Percentiles rank a stretch among this genome's conserved stretches.
These are phyloP conservation scores for Xylariomycetidae sp. DNA, from an alignment of 2,329 filamentous ascomycete species.

Conservation along the genomic window DNA sequence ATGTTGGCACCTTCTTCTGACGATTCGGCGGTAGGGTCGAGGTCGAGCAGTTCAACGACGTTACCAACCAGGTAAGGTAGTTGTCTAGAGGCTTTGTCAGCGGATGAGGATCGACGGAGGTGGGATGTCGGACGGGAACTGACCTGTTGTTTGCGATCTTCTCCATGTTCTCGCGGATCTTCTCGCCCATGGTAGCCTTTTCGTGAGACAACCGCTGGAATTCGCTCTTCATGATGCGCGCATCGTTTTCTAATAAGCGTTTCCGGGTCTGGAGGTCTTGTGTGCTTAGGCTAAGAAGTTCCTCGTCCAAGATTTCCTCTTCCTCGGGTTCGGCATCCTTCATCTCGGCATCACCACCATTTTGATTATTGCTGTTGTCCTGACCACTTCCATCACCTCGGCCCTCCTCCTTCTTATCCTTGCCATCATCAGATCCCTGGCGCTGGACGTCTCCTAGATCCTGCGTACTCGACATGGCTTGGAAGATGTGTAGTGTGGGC, in stretches of 20 bases:
- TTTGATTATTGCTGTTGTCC: slow-evolving; percentile 46
- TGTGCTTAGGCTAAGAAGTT: slow-evolving; percentile 89
- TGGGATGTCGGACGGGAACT: slow-evolving; percentile 18
- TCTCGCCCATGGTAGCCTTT: slow-evolving; percentile 92
- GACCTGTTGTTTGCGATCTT: slow-evolving; percentile 99
- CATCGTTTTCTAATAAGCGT: slow-evolving; percentile 93
- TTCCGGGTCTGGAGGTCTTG: slow-evolving; percentile 89
- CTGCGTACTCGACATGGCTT: slow-evolving; percentile 27
- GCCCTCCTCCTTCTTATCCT: slow-evolving; percentile 53
- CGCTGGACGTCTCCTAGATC: slow-evolving; percentile 20
- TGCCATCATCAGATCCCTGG: slow-evolving; percentile 23
- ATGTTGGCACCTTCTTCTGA: slow-evolving; percentile 98
- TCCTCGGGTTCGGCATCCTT: slow-evolving; percentile 72
- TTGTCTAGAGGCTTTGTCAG: slow-evolving; percentile 59
- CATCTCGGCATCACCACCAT: slow-evolving; percentile 82
- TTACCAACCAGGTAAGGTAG: slow-evolving; percentile 97
- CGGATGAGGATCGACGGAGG: not conserved
- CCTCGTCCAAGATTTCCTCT: slow-evolving; percentile 83
- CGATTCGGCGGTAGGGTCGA: slow-evolving; percentile 93
- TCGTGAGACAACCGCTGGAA: slow-evolving; percentile 91
- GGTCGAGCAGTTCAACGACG: slow-evolving; percentile 92
- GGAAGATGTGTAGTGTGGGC: slow-evolving; percentile 45
- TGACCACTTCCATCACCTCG: slow-evolving; percentile 53
- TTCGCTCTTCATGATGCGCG: slow-evolving; percentile 98
- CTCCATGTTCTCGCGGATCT: slow-evolving; percentile 98